Evolutionary conservation across 768 basidiomycete genomes (phyloP), one percentile per base, ranked within the genome.

Genomic region (Hydnomerulius pinastri): DNA sequence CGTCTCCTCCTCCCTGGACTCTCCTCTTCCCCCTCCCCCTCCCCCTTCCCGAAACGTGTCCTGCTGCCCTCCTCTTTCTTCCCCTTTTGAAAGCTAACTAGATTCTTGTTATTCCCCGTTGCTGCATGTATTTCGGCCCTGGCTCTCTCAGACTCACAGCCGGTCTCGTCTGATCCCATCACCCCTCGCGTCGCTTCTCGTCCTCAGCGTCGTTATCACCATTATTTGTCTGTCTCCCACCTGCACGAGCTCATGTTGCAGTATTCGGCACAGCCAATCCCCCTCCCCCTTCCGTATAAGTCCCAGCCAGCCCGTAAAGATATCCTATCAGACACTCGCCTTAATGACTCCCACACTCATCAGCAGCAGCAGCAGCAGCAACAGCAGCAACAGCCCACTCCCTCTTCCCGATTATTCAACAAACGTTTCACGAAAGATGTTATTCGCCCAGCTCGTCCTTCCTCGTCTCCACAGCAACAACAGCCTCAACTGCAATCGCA

Each of bases 231-330:
- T 33, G 65, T 65, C 33, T 65, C 61, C 50, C 59, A 43, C 35
- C 58, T 64, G 10, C 61, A 55, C 56, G 55, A 65, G 56, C 75
- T 68, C 70, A 85, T 85, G 83, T 80, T 84, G 78, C 82, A 83
- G 72, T 80, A 79, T 7, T 69, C 67, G 18, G 68, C 68, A 3
- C 67, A 68, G 45, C 67, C 68, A 27, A 68, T 68, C 10, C 53
- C 68, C 38, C 66, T 70, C 17, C 63, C 68, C 55, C 59, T 69
- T 39, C 24, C 68, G 17, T 70, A 68, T 56, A 68, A 56, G 39
- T 35, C 60, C 17, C 62, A 64, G 15, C 20, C 57, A 1, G 43
- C 58, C 33, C 65, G 68, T 56, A 68, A 64, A 68, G 66, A 68
- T 62, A 70, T 69, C 55, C 32, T 62, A 65, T 55, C 53, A 17